Evolutionary conservation across 352 stramenopile species (phyloP), one percentile per base, ranked within the genome.

Genomic region (Pythium myriotylum): DNA sequence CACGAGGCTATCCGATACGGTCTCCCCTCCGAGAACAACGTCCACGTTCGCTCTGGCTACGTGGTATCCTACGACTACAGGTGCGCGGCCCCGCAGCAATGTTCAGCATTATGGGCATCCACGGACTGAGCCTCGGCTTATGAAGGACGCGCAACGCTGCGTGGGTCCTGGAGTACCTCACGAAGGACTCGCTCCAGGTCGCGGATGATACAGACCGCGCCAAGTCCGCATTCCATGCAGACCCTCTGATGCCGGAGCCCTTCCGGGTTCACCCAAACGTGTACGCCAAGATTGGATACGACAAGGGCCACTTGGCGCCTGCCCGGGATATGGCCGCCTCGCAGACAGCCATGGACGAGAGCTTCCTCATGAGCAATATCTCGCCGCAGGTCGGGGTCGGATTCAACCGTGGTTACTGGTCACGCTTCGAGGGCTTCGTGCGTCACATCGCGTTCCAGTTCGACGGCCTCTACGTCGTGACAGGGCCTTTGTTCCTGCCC

Each of bases 351-450:
- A 92, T 97, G 78, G 71, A 97, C 58, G 92, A 98, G 71, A 98
- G 94, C 51, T 99, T 98, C 62, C 74, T 93, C n/a, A 95, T 99
- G 74, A 95, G 81, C 49, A 99, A 99, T 72, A 94, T 98, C 57
- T 97, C 87, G 23, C 96, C 96, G 0, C 96, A 99, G 64, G 65
- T 96, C 42, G 87, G 86, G 35, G 83, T 76, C 23, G 86, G 86
- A 20, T 95, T 97, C 62, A 97, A 97, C 60, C 88, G 89, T 27
- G 74, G 79, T 49, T 96, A 96, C 68, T 97, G 89, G 89, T 77
- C 88, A 9, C 77, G 84, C 19, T 68, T 97, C 29, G 89, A 97
- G 62, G 79, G 86, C 45, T 96, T 96, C 51, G 78, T 95, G 51
- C 86, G 89, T 23, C 81, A 94, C 60, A 62, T 96, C 20, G 83